Conservation (phyloP, 2,329 filamentous ascomycete species). For the Macrophomina tecta region DNA sequence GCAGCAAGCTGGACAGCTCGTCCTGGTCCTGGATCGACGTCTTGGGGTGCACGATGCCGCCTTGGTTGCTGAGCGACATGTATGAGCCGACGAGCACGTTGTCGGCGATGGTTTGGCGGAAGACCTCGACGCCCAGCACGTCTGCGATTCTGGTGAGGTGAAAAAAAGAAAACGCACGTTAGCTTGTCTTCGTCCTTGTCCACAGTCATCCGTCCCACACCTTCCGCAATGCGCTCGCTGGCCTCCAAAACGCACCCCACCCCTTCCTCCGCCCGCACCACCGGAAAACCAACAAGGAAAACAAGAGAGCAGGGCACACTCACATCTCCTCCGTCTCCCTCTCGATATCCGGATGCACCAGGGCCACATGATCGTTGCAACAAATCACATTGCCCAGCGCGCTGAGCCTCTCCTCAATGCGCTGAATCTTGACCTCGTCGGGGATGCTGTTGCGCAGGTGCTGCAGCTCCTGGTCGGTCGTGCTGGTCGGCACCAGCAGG, state of each 20-base stretch:
- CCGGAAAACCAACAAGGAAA: not conserved
- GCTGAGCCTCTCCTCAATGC: slow-evolving; percentile 95
- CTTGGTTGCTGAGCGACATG: slow-evolving; percentile 95
- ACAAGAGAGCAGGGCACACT: slow-evolving; percentile 16
- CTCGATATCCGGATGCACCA: slow-evolving; percentile 95
- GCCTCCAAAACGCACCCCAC: no score
- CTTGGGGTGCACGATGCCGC: slow-evolving; percentile 96
- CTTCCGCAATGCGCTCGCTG: no score
- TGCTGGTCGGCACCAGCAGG: slow-evolving; percentile 92
- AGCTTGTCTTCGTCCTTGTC: not conserved
- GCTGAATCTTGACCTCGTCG: slow-evolving; percentile 89
- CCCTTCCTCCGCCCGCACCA: no score
- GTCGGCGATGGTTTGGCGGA: slow-evolving; percentile 93
- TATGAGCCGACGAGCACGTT: slow-evolving; percentile 96
- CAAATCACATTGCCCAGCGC: slow-evolving; percentile 97
- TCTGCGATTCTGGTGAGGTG: slow-evolving; percentile 71
- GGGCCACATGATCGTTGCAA: slow-evolving; percentile 93
- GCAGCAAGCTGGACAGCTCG: slow-evolving; percentile 88
- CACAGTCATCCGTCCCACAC: not conserved
- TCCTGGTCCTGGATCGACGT: slow-evolving; percentile 98
- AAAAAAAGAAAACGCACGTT: not conserved
- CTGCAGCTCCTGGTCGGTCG: slow-evolving; percentile 97
- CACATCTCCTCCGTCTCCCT: slow-evolving; percentile 96
- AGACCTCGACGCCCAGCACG: slow-evolving; percentile 86
- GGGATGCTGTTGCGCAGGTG: slow-evolving; percentile 95